Conservation (phyloP, 306 rosid species). For the Lupinus albus region DNA sequence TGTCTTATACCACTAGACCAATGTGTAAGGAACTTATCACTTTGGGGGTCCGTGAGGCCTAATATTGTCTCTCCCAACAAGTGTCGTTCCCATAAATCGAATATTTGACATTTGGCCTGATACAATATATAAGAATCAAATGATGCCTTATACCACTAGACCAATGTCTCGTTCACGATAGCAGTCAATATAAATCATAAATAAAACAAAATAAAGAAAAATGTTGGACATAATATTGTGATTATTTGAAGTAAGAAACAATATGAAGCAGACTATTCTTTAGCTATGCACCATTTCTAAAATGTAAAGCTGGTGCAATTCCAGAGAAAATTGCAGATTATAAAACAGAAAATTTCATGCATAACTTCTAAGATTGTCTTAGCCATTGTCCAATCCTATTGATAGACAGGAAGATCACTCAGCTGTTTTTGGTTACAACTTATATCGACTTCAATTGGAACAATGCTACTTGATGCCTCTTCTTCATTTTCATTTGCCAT, state of each 20-base stretch:
- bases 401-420: constrained; percentile 78
- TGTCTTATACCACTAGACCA: no score
- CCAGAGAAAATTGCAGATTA: constrained; percentile 2
- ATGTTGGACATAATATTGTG: neutral
- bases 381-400: constrained; percentile 41
- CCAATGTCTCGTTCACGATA: no score
- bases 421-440: constrained; percentile 38
- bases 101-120: no score
- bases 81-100: no score
- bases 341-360: neutral
- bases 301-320: constrained; percentile 23
- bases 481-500: constrained; percentile 59
- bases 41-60: no score
- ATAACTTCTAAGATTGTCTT: constrained; percentile 19
- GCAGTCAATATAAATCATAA: neutral
- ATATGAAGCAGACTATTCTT: neutral
- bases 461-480: constrained; percentile 64
- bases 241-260: constrained; percentile 6
- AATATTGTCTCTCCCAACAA: no score
- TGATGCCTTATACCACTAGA: no score
- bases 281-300: constrained; percentile 7
- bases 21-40: no score
- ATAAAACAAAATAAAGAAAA: neutral
- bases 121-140: no score
- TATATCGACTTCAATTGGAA: constrained; percentile 47